A percentile compares a stretch with the other conserved stretches of the same genome.
Conservation (phyloP, 2,329 filamentous ascomycete genomes). For the Didymellaceae sp. region DNA sequence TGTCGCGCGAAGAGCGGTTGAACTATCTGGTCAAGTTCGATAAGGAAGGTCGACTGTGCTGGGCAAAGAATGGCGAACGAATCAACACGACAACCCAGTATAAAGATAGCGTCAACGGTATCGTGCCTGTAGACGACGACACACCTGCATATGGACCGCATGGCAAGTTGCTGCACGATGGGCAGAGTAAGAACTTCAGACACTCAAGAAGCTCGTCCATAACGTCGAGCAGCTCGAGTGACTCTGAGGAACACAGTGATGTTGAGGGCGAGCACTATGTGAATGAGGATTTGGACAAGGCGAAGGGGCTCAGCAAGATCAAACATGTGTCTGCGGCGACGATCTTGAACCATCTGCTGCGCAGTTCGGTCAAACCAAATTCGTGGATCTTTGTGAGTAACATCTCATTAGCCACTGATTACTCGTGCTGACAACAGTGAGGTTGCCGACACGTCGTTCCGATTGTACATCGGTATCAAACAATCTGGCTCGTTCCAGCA, state of each 20-base stretch:
- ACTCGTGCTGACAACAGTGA: slow-evolving; percentile 15
- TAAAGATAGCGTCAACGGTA: slow-evolving; percentile 77
- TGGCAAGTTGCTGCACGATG: slow-evolving; percentile 31
- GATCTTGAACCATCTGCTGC: slow-evolving; percentile 78
- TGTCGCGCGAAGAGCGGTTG: slow-evolving; percentile 80
- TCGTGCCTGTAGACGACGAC: slow-evolving; percentile 53
- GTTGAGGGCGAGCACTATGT: slow-evolving; percentile 70
- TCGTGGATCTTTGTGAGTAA: slow-evolving; percentile 83
- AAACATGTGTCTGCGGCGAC: slow-evolving; percentile 73
- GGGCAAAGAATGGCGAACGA: slow-evolving; percentile 80
- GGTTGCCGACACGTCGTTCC: slow-evolving; percentile 80
- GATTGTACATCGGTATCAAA: slow-evolving; percentile 90
- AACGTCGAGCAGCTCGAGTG: slow-evolving; percentile 40
- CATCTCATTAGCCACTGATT: neutral
- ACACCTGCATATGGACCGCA: slow-evolving; percentile 51
- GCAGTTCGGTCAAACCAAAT: slow-evolving; percentile 81
- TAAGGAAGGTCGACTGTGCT: slow-evolving; percentile 75
- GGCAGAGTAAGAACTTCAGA: slow-evolving; percentile 29
- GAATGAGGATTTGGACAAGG: slow-evolving; percentile 66
- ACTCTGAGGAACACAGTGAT: slow-evolving; percentile 59
- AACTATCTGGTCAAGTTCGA: slow-evolving; percentile 83
- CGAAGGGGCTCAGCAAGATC: slow-evolving; percentile 66
- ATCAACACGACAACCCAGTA: slow-evolving; percentile 79
- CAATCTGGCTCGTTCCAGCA: slow-evolving; percentile 88
- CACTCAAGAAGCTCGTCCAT: slow-evolving; percentile 28